Conservation (phyloP, 2,329 filamentous ascomycete species). For the Monosporascus sp. region DNA sequence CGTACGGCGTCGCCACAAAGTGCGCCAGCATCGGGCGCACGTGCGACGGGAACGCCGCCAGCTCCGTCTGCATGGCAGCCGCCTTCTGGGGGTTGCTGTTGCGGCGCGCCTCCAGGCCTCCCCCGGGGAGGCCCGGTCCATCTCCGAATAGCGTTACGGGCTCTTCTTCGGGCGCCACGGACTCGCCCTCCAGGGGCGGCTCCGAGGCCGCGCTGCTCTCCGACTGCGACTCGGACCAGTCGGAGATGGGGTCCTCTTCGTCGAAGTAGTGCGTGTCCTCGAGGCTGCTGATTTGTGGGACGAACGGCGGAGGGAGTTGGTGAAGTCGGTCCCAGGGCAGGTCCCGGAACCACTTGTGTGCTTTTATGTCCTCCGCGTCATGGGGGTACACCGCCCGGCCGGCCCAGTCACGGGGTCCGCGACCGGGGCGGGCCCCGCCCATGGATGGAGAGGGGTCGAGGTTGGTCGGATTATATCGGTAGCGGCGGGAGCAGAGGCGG, state of each 20-base stretch:
- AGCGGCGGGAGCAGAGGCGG: constrained; percentile 72
- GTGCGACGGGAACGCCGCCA: constrained; percentile 34
- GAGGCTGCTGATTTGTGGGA: constrained; percentile 63
- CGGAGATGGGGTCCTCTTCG: constrained; percentile 67
- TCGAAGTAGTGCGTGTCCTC: constrained; percentile 90
- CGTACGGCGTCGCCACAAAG: constrained; percentile 43
- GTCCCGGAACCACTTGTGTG: constrained; percentile 77
- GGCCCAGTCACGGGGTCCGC: constrained; percentile 24
- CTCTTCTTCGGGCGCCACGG: neutral
- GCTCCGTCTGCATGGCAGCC: constrained; percentile 25
- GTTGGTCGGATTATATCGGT: constrained; percentile 58
- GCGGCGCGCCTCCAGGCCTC: no score
- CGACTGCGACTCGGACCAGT: constrained; percentile 46
- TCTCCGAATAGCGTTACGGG: no score
- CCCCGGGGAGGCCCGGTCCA: no score
- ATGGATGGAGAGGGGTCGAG: constrained; percentile 14
- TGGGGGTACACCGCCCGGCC: constrained; percentile 70
- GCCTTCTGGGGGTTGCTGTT: constrained; percentile 3
- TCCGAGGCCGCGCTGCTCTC: constrained; percentile 27
- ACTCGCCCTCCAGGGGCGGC: constrained; percentile 5
- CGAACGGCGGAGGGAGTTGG: constrained; percentile 66
- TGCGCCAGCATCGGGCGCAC: constrained; percentile 39
- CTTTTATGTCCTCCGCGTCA: constrained; percentile 85
- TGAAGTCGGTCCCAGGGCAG: constrained; percentile 76
- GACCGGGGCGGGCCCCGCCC: constrained; percentile 21